Base-by-base conservation (phyloP, 495 filamentous ascomycete species). In the Thozetella sp. region DNA sequence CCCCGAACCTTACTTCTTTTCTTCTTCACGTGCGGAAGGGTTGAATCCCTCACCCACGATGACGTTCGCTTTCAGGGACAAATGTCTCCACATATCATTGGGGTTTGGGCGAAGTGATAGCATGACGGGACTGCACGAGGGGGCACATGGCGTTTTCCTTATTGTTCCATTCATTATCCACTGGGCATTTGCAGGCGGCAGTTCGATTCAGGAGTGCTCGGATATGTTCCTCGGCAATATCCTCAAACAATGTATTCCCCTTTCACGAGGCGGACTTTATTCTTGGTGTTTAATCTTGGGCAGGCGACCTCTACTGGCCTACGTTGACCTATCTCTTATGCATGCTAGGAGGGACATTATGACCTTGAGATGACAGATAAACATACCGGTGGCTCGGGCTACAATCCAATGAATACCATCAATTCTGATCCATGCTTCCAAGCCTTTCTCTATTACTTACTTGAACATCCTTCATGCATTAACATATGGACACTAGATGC, bases 351-450 rank as follows among this genome's bases (percentile, higher is more conserved):
- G 52, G 43, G 11, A 19, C n/a, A 48, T 48, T n/a, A 48, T 20
- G 43, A 48, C 20, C 43, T 15, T 48, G 43, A 48, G 43, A 48
- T 48, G 43, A 48, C 43, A 37, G 17, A 54, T 54, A 54, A 54
- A 54, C 13, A 54, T 54, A 54, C 52, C 52, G 52, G 52, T 54
- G 22, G 52, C 52, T 54, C 52, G 52, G 25, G 52, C 52, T 54
- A 34, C 52, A 54, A 27, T 22, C n/a, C 17, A 34, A 25, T 30
- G 25, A 54, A 13, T 54, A 25, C 25, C 24, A 30, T 54, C 13
- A 2, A 23, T 25, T 52, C 6, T 37, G 6, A 37, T 37, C 15
- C 30, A 6, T 37, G 30, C 15, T 37, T 37, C 30, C 30, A 37
- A n/a, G n/a, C n/a, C n/a, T n/a, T n/a, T n/a, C n/a, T n/a, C n/a